These are phyloP conservation scores for Bolboschoenoplectus hybrid DNA, from an alignment of 202 grass and related monocot species.

Conservation along the genomic window DNA sequence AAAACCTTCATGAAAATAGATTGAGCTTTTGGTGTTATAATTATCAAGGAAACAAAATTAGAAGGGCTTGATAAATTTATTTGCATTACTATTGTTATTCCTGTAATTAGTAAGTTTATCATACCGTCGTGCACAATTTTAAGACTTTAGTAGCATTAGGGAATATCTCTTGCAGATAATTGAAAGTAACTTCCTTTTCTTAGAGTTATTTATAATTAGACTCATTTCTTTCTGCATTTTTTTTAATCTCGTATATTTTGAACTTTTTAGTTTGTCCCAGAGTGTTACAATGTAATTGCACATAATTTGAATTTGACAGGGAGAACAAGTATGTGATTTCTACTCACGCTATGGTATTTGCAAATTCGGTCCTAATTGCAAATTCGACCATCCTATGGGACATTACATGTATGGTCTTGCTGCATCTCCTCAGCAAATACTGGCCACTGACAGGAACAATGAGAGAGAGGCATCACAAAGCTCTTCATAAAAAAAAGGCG, in stretches of 20 bases:
- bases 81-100: not conserved
- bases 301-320: slow-evolving; percentile 54
- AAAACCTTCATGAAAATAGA: not conserved
- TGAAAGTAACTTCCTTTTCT: not conserved
- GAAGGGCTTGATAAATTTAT: not conserved
- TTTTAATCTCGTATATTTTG: not conserved
- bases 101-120: not conserved
- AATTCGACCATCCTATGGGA: slow-evolving; percentile 84
- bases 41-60: not conserved
- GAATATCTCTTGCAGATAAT: not conserved
- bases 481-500: slow-evolving; percentile 31
- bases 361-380: slow-evolving; percentile 92
- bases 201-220: not conserved
- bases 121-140: not conserved
- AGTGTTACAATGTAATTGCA: not conserved
- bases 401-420: slow-evolving; percentile 52
- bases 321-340: slow-evolving; percentile 67
- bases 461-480: slow-evolving; percentile 67
- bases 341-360: slow-evolving; percentile 88
- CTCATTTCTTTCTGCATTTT: not conserved
- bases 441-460: slow-evolving; percentile 54
- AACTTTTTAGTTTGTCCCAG: not conserved
- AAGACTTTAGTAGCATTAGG: not conserved
- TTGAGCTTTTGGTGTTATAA: slow-evolving; percentile 10
- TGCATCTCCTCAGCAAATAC: slow-evolving; percentile 59